phyloP scores from a whole-genome alignment of 2,329 filamentous ascomycete species.

The Anthostomella pinea region DNA sequence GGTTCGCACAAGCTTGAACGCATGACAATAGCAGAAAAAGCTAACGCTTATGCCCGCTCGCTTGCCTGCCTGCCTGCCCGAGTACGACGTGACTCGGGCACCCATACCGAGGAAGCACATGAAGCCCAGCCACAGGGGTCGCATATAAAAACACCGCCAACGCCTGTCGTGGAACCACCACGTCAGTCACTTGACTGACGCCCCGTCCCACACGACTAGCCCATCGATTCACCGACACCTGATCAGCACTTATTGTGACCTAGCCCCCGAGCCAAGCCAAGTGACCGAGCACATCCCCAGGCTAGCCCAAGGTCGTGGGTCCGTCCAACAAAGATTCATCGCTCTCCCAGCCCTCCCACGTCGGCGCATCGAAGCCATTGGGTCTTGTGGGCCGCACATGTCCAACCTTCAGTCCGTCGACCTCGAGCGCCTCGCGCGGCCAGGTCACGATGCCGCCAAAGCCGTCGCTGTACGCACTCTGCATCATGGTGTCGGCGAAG shows the following conservation, averaged over 20 bases:
- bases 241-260: too few relatives aligned
- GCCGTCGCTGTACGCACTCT: slow-evolving; percentile 29
- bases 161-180: slow-evolving; percentile 13
- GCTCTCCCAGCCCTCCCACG: slow-evolving; percentile 52
- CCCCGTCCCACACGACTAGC: too few relatives aligned
- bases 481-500: slow-evolving; percentile 29
- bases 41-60: too few relatives aligned
- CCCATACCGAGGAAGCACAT: too few relatives aligned
- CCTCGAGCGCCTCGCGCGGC: slow-evolving; percentile 43
- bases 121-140: too few relatives aligned
- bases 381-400: slow-evolving; percentile 42
- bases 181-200: too few relatives aligned
- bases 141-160: slow-evolving; percentile 3
- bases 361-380: slow-evolving; percentile 56
- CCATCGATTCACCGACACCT: too few relatives aligned
- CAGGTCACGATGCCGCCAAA: slow-evolving; percentile 40
- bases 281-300: slow-evolving; percentile 1
- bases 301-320: slow-evolving; percentile 1
- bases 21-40: too few relatives aligned
- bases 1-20: too few relatives aligned
- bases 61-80: too few relatives aligned
- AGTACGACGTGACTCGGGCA: too few relatives aligned
- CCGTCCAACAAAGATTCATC: slow-evolving; percentile 29
- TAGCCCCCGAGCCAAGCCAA: too few relatives aligned
- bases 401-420: slow-evolving; percentile 43